These are phyloP conservation scores for Kodamaea alishanica DNA, from an alignment of 1,139 yeast genomes.

Conservation along the genomic window DNA sequence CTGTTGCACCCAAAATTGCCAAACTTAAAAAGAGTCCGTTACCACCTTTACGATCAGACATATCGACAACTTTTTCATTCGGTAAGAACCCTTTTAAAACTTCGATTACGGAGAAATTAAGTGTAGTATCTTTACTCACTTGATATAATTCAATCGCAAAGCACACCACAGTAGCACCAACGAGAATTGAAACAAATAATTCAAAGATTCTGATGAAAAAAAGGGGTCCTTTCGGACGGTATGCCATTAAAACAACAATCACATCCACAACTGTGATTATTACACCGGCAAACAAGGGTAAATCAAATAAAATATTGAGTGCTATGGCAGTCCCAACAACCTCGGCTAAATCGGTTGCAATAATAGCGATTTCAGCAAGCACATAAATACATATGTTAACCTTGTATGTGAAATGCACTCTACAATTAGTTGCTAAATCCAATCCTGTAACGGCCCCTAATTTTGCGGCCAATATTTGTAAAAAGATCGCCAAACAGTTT, in stretches of 20 bases:
- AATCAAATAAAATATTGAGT: slow-evolving; percentile 69
- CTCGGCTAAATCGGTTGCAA: slow-evolving; percentile 80
- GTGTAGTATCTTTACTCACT: slow-evolving; percentile 51
- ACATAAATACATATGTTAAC: slow-evolving; percentile 56
- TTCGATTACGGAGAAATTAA: slow-evolving; percentile 49
- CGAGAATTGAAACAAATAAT: slow-evolving; percentile 70
- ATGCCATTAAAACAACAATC: slow-evolving; percentile 77
- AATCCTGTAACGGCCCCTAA: slow-evolving; percentile 83
- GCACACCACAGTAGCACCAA: slow-evolving; percentile 78
- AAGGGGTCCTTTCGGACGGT: slow-evolving; percentile 84
- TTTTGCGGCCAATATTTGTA: slow-evolving; percentile 81
- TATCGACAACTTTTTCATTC: slow-evolving; percentile 57
- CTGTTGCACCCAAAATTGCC: slow-evolving; percentile 94
- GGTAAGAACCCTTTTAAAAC: slow-evolving; percentile 78
- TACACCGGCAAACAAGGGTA: slow-evolving; percentile 80
- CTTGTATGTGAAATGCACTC: slow-evolving; percentile 63
- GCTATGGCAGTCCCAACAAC: slow-evolving; percentile 93
- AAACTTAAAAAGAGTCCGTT: slow-evolving; percentile 79
- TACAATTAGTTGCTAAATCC: slow-evolving; percentile 78
- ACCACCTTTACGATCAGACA: slow-evolving; percentile 57
- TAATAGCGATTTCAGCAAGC: slow-evolving; percentile 70
- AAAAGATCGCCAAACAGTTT: slow-evolving; percentile 79
- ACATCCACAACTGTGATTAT: slow-evolving; percentile 81
- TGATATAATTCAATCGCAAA: slow-evolving; percentile 76
- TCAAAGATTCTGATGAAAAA: slow-evolving; percentile 78